Percentiles rank a stretch among this genome's conserved stretches.
Conservation (phyloP, 768 basidiomycete species). For the Pisolithus microcarpus region DNA sequence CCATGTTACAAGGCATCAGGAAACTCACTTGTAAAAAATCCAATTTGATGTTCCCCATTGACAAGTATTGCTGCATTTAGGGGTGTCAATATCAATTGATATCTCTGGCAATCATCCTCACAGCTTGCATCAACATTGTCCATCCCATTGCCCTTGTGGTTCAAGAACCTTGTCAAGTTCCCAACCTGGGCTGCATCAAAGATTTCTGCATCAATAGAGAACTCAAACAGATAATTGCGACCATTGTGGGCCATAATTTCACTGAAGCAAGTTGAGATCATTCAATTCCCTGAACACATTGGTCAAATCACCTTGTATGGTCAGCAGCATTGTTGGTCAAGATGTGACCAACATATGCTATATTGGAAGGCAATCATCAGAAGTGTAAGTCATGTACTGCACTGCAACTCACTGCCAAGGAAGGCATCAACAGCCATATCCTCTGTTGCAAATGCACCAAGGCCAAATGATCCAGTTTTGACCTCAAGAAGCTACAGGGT, state of each 20-base stretch:
- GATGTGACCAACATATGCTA: conserved; percentile 38
- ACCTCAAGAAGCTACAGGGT: conserved; percentile 30
- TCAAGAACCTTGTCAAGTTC: conserved; percentile 40
- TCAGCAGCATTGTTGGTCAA: conserved; percentile 10
- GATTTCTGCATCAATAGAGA: not conserved
- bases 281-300: not conserved
- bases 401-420: conserved; percentile 27
- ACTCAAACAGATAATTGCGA: conserved; percentile 32
- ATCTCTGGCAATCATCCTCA: conserved; percentile 10
- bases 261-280: conserved; percentile 8
- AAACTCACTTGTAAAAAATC: conserved; percentile 30
- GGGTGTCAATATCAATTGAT: not conserved
- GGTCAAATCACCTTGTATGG: conserved; percentile 1
- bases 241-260: conserved; percentile 4
- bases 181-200: conserved; percentile 37
- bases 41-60: conserved; percentile 30
- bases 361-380: not conserved
- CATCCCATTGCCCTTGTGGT: conserved; percentile 19
- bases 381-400: not conserved
- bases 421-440: conserved; percentile 16
- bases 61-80: conserved; percentile 20
- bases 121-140: conserved; percentile 20
- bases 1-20: not conserved
- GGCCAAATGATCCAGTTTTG: conserved; percentile 30
- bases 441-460: conserved; percentile 40